These are phyloP conservation scores for Blastobotrys raffinosifermentans DNA, from an alignment of 1,139 yeast species.

Conservation along the genomic window DNA sequence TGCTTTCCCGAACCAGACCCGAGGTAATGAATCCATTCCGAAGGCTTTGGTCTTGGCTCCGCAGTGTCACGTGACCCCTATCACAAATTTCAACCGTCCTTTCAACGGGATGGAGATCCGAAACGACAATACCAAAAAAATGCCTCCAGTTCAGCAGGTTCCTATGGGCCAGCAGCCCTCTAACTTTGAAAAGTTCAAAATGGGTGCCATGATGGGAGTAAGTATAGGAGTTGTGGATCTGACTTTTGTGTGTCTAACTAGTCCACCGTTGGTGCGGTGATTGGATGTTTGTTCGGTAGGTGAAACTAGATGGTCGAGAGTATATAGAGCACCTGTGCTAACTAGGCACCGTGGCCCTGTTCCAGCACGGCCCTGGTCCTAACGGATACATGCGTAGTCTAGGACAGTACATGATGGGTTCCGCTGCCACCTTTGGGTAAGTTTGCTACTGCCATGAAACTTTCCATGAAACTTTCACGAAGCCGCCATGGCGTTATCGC, in stretches of 20 bases:
- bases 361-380: constrained; percentile 97
- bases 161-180: constrained; percentile 78
- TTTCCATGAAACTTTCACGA: too few species aligned
- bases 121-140: constrained; percentile 26
- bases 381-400: constrained; percentile 93
- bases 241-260: constrained; percentile 14
- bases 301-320: background rate
- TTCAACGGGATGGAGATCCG: too few species aligned
- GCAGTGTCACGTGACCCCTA: too few species aligned
- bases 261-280: constrained; percentile 90
- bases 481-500: too few species aligned
- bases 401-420: constrained; percentile 94
- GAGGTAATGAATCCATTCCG: too few species aligned
- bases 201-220: constrained; percentile 96
- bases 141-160: constrained; percentile 85
- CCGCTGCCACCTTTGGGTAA: constrained; percentile 88
- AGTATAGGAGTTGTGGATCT: constrained; percentile 17
- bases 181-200: constrained; percentile 90
- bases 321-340: background rate
- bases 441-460: too few species aligned
- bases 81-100: too few species aligned
- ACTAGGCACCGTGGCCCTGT: constrained; percentile 67
- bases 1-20: too few species aligned
- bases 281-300: constrained; percentile 83
- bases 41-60: too few species aligned